Percentiles rank a stretch among this genome's conserved stretches.
Evolutionary conservation across 2,329 filamentous ascomycete genomes (phyloP).

Genomic region (Podosphaera aphanis): DNA sequence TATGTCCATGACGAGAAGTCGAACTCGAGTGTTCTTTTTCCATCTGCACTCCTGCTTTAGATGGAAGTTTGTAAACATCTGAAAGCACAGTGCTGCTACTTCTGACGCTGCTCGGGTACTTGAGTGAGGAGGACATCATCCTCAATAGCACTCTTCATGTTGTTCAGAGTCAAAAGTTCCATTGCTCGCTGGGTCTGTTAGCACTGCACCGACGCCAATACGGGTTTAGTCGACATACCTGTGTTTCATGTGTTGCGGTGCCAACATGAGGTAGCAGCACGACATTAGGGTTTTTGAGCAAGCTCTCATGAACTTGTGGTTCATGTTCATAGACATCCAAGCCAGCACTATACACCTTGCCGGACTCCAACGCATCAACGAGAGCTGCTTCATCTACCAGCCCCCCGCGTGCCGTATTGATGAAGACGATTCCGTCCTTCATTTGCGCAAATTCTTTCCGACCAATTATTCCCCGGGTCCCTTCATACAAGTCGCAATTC

Average conservation of each 20-base stretch:
- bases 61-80: too few species aligned
- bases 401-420: slow-evolving; percentile 62
- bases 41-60: too few species aligned
- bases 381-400: slow-evolving; percentile 61
- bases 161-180: slow-evolving; percentile 54
- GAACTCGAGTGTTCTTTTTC: too few species aligned
- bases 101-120: slow-evolving; percentile 37
- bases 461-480: slow-evolving; percentile 49
- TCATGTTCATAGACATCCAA: slow-evolving; percentile 68
- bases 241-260: slow-evolving; percentile 44
- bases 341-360: slow-evolving; percentile 41
- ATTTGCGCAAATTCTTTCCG: slow-evolving; percentile 45
- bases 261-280: slow-evolving; percentile 66
- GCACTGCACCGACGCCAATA: background rate
- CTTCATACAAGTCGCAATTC: slow-evolving; percentile 45
- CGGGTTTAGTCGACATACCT: slow-evolving; percentile 6
- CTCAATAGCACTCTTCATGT: slow-evolving; percentile 37
- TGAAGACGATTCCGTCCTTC: slow-evolving; percentile 53
- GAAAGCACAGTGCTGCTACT: background rate
- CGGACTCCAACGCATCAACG: slow-evolving; percentile 46
- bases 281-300: slow-evolving; percentile 47
- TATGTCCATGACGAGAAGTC: too few species aligned
- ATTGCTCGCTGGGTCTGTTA: slow-evolving; percentile 24
- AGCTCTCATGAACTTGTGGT: slow-evolving; percentile 46
- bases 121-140: slow-evolving; percentile 37